Evolutionary conservation across 257 asterid genomes (phyloP).

Genomic region (Asclepias syriaca): DNA sequence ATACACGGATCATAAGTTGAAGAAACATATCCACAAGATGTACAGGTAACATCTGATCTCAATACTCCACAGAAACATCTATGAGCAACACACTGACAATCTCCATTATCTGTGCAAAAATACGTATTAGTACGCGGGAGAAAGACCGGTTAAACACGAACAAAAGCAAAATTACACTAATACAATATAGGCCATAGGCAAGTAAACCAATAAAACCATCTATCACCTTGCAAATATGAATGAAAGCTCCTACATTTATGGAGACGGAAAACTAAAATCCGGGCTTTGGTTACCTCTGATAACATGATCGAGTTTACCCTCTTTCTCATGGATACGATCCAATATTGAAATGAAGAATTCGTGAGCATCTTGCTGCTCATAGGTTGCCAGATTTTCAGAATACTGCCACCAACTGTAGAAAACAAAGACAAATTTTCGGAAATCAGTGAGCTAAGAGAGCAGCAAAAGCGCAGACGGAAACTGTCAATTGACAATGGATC

Average conservation of each 20-base stretch:
- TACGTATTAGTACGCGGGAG: slow-evolving; percentile 18
- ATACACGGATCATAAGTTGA: slow-evolving; percentile 72
- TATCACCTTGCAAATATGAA: slow-evolving; percentile 1
- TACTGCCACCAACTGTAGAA: slow-evolving; percentile 75
- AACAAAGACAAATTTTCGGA: background rate
- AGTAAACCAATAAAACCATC: slow-evolving; percentile 4
- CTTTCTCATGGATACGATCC: slow-evolving; percentile 60
- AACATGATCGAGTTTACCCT: slow-evolving; percentile 38
- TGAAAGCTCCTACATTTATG: background rate
- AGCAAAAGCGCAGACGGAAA: background rate
- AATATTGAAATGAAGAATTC: slow-evolving; percentile 65
- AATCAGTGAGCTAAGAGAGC: background rate
- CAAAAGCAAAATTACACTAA: background rate
- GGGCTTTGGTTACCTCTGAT: slow-evolving; percentile 38
- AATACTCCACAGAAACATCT: slow-evolving; percentile 57
- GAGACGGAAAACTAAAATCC: slow-evolving; percentile 5
- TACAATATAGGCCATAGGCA: slow-evolving; percentile 6
- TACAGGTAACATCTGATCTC: slow-evolving; percentile 71
- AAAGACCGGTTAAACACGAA: background rate
- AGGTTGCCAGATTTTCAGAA: slow-evolving; percentile 58
- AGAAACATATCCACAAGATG: slow-evolving; percentile 67
- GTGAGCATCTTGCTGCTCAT: slow-evolving; percentile 73
- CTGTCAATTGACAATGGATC: background rate
- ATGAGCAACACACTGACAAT: slow-evolving; percentile 67
- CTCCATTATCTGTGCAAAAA: slow-evolving; percentile 44